Base-by-base conservation (phyloP, 768 basidiomycete species). In the Pleurotus pulmonarius region DNA sequence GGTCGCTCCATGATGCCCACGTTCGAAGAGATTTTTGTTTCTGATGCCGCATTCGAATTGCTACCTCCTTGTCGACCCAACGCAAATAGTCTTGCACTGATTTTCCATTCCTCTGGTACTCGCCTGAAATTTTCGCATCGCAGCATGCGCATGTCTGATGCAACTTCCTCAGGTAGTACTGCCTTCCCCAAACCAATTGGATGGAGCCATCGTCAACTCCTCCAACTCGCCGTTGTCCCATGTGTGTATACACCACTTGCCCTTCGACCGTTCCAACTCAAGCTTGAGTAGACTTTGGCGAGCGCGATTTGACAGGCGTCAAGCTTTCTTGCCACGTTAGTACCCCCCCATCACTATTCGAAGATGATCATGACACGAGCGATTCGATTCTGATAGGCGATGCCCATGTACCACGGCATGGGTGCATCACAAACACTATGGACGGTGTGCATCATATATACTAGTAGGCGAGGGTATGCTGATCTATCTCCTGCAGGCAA, bases 21-120 rank as follows among this genome's bases (percentile, higher is more conserved):
- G 9, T 66, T 66, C 29, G 57, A 61, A 13, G 59, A 65, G 5
- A 22, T 66, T 3, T 66, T 54, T 16, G 22, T 13, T 22, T 8
- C 22, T 8, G 48, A 49, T 15, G 6, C 26, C 18, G 11, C 52
- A 5, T 57, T 25, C 51, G 56, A 54, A 25, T 38, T 54, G 13
- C 15, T 54, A n/a, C 24, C 52, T 43, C 52, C 40, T 18, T 25
- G 43, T 38, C 25, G 38, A 24, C 38, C 52, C 37, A 38, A 54
- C 18, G 11, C n/a, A 38, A 29, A 43, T 25, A 41, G 39, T 11
- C 22, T 54, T 8, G 43, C 22, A 2, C 16, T 43, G 11, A 40
- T 54, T 25, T 40, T 54, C 26, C 39, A 54, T 38, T 54, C 52
- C 43, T 54, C 52, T 40, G 52, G 52, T 54, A 24, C n/a, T 15